Percentiles rank a stretch among this genome's conserved stretches.
Conservation (phyloP, 352 stramenopile species). For the Phytopythium mirpurense region DNA sequence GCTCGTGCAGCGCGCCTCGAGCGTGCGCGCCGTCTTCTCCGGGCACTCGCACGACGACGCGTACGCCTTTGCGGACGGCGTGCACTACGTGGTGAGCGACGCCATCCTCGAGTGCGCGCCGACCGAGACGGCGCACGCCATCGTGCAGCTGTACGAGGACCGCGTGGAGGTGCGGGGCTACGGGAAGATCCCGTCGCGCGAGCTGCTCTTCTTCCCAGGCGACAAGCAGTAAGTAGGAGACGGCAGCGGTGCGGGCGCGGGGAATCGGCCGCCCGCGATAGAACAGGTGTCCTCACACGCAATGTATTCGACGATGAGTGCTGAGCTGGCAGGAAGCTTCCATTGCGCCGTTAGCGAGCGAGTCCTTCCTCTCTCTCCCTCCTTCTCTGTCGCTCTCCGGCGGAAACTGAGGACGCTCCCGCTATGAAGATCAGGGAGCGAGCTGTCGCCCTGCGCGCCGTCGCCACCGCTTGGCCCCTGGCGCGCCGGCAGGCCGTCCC, state of each 20-base stretch:
- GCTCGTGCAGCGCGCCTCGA: conserved; percentile 30
- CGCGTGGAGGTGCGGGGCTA: conserved; percentile 47
- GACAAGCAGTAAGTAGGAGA: background rate
- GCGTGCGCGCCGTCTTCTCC: conserved; percentile 63
- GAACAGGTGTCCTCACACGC: background rate
- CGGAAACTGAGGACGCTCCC: no score
- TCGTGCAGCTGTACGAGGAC: conserved; percentile 53
- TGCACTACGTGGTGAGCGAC: conserved; percentile 69
- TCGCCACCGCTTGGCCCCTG: no score
- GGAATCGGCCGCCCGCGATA: no score
- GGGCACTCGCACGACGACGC: conserved; percentile 65
- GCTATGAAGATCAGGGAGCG: no score
- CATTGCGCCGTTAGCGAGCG: conserved; percentile 1
- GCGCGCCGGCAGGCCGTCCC: no score
- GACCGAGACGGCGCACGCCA: conserved; percentile 48
- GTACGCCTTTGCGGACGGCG: conserved; percentile 34
- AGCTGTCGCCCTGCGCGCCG: no score
- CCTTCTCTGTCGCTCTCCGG: background rate
- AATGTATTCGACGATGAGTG: no score
- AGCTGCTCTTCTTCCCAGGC: conserved; percentile 42
- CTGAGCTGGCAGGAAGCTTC: background rate
- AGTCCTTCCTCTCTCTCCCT: background rate
- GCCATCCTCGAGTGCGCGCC: conserved; percentile 65
- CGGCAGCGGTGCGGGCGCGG: no score
- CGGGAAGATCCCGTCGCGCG: conserved; percentile 53